Base-by-base conservation (phyloP, 306 rosid species). In the Malus sieversii region DNA sequence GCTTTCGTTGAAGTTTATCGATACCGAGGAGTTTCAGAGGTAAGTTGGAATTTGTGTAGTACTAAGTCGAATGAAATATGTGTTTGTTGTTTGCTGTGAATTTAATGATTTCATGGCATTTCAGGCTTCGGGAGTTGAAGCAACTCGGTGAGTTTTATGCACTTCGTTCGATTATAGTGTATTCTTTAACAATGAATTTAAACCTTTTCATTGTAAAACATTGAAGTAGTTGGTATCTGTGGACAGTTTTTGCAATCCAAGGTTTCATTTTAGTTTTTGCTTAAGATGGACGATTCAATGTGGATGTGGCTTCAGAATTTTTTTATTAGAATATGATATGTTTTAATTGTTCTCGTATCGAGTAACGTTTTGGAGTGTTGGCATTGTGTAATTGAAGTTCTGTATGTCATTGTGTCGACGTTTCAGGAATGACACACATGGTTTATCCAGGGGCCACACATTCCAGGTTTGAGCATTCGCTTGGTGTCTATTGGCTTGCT, bases 21-120 rank as follows among this genome's bases (percentile, higher is more conserved):
- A 95, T 35, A 89, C 98, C 27, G 96, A 92, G 75, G 92, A 95
- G 90, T 95, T 92, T 83, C 97, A 95, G 77, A 90, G 97, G 98
- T 78, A 79, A 85, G 95, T 85, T 60, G 38, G 44, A 81, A 79
- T 79, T 52, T 40, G 33, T 65, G 66, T 71, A 69, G 63, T 70
- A 22, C 33, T 72, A 23, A 77, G 58, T 29, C 20, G 14, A 70
- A 29, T 23, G 33, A 40, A 65, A 44, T 55, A 27, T 30, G 42
- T 73, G 25, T 59, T 40, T 59, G 42, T 10, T 20, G 65, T 23
- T 25, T 73, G 68, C 25, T 8, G 22, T 63, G 66, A 23, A 23
- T 23, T 58, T 69, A 53, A 58, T 22, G 14, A 27, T 12, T 44
- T 12, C 40, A 51, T 73, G 35, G 2, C 18, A 14, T 82, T 42